Evolutionary conservation across 805 yeast species (phyloP).

Genomic region (Candida maris): DNA sequence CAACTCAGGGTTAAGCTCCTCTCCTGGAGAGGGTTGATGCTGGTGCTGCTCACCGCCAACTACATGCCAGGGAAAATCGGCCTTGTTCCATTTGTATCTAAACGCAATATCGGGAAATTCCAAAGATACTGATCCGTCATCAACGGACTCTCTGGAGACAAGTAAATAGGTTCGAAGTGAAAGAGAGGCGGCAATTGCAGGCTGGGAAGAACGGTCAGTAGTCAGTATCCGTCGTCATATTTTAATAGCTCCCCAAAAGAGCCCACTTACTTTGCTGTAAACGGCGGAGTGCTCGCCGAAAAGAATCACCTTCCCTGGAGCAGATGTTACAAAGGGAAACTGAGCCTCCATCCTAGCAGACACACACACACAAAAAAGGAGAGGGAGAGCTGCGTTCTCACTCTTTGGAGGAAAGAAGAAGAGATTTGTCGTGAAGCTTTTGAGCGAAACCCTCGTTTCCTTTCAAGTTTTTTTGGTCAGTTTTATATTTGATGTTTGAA

Average conservation of each 20-base stretch:
- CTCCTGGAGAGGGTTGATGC: constrained; percentile 35
- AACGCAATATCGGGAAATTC: constrained; percentile 84
- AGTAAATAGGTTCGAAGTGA: constrained; percentile 79
- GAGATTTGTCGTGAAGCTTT: no score
- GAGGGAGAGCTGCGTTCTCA: no score
- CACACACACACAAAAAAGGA: no score
- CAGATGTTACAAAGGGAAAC: constrained; percentile 71
- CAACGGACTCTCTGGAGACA: constrained; percentile 45
- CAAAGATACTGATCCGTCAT: constrained; percentile 46
- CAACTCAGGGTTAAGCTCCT: constrained; percentile 58
- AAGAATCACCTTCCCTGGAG: constrained; percentile 94
- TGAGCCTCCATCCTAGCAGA: constrained; percentile 14
- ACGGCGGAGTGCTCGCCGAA: constrained; percentile 98
- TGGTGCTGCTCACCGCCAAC: constrained; percentile 23
- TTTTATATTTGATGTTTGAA: no score
- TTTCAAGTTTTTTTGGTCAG: no score
- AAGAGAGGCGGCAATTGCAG: constrained; percentile 94
- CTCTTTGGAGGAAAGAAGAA: no score
- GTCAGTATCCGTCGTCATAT: background rate
- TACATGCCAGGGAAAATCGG: constrained; percentile 59
- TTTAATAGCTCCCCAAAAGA: background rate
- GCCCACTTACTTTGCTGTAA: constrained; percentile 54
- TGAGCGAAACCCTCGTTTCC: constrained; percentile 4
- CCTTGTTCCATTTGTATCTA: constrained; percentile 56
- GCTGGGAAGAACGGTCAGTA: no score